phyloP scores from a whole-genome alignment of 2,329 filamentous ascomycete genomes.

The Aureobasidium sp. region DNA sequence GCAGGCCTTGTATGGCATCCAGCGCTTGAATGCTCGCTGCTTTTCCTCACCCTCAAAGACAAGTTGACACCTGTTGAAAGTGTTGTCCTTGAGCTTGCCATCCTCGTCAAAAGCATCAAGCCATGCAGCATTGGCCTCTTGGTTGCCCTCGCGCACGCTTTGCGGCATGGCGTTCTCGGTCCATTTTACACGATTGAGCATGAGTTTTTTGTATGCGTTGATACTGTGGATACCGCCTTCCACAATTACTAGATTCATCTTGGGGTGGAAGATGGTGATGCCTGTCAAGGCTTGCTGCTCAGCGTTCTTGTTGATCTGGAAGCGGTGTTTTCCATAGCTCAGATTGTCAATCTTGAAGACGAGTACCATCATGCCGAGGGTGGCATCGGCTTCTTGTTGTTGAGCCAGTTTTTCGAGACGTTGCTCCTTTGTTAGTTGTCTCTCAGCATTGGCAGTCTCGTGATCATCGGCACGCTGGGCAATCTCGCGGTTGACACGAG shows the following conservation, averaged over 20 bases:
- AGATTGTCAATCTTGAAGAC: conserved; percentile 86
- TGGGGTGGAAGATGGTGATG: conserved; percentile 84
- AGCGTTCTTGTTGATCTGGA: conserved; percentile 85
- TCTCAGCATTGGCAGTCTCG: conserved; percentile 66
- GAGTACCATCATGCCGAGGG: conserved; percentile 73
- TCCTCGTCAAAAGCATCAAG: conserved; percentile 69
- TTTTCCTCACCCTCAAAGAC: conserved; percentile 91
- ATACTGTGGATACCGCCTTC: conserved; percentile 83
- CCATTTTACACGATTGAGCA: conserved; percentile 93
- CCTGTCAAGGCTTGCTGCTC: conserved; percentile 82
- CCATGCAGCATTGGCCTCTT: conserved; percentile 59
- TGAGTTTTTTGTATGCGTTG: conserved; percentile 79
- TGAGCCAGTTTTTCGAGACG: conserved; percentile 69
- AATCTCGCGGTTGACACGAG: conserved; percentile 86
- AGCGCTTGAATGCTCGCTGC: conserved; percentile 70
- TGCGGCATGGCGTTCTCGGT: conserved; percentile 72
- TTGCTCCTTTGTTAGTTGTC: conserved; percentile 83
- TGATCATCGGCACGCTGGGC: conserved; percentile 75
- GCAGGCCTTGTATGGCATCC: conserved; percentile 72
- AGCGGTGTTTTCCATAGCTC: conserved; percentile 84
- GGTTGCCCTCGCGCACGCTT: conserved; percentile 44
- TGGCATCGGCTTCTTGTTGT: conserved; percentile 81
- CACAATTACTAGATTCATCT: conserved; percentile 79
- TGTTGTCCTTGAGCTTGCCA: conserved; percentile 71
- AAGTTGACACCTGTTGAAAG: conserved; percentile 69